Base-by-base conservation (phyloP, 805 yeast species). In the Starmera dryadoides region DNA sequence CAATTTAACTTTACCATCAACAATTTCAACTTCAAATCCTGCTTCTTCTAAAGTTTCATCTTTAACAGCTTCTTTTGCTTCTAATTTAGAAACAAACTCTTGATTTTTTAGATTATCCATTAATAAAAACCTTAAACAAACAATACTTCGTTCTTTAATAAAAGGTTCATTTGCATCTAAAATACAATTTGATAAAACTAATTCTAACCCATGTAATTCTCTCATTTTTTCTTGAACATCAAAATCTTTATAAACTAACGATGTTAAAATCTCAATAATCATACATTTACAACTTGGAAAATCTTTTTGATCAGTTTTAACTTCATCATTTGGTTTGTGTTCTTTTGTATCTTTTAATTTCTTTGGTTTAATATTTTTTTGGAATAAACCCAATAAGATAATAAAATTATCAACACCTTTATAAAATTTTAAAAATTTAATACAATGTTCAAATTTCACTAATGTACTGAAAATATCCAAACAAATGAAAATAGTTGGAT, bases 81-180 rank as follows among this genome's bases (percentile, higher is more conserved):
- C 97, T 42, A 91, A 58, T 29, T 70, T 60, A 0, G 85, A 79
- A 1, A 91, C 88, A 55, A 88, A 77, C 1, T 71, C 66, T 59
- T 91, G 97, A 56, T 91, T 93, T 35, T 64, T 68, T 4, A 47
- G 52, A 50, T 93, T 93, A 9, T 73, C 68, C 19, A 75, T 73
- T 14, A 91, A 60, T 25, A 88, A 59, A 43, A 79, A 80, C 50
- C 81, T 75, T 22, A 93, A 56, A 52, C 96, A 86, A 6, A 91
- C 62, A 26, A 93, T 84, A 2, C 95, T 73, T 43, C 91, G 65
- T 53, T 91, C 98, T 47, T 86, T 82, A 41, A 85, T 81, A 42
- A 72, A 91, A 0, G 97, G 98, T 56, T 93, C 94, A 55, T 85
- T 78, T 34, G 79, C 81, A 57, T 91, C 98, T 37, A 93, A 79